These are phyloP conservation scores for Pseudoscleropodium purum DNA, from an alignment of 225 moss, liverwort and hornwort genomes.

Conservation along the genomic window DNA sequence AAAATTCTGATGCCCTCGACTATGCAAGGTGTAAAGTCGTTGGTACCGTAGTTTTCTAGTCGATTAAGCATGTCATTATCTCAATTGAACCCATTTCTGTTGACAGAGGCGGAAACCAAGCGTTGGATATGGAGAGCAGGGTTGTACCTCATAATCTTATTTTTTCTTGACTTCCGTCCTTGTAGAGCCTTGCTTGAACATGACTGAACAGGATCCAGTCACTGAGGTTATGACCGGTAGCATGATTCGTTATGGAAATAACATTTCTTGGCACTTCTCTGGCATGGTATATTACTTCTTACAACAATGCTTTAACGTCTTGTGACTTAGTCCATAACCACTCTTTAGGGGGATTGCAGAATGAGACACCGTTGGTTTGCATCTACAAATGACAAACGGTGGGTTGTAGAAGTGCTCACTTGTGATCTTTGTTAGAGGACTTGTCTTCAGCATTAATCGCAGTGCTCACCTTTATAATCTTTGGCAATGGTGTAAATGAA, in stretches of 20 bases:
- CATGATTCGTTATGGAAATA: not conserved
- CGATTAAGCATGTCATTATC: not conserved
- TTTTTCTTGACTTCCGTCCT: not conserved
- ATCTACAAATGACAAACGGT: not conserved
- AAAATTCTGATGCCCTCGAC: not conserved
- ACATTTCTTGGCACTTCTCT: not conserved
- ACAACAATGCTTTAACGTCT: not conserved
- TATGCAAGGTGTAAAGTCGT: not conserved
- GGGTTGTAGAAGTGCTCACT: not conserved
- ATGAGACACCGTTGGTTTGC: not conserved
- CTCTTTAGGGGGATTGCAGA: no score
- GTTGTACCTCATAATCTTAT: not conserved
- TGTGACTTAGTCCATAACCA: not conserved
- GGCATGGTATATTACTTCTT: not conserved
- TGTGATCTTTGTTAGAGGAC: not conserved
- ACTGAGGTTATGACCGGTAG: not conserved
- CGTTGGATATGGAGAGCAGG: not conserved
- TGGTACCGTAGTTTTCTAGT: not conserved
- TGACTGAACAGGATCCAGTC: not conserved
- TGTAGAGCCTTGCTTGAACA: not conserved
- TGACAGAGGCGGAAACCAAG: not conserved
- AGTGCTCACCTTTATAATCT: not conserved
- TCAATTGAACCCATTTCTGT: not conserved
- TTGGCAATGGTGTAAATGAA: not conserved
- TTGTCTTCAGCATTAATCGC: not conserved